Percentiles rank a stretch among this genome's conserved stretches.
Conservation (phyloP, 1,284 basidiomycete species). For the Volvariella surrecta region DNA sequence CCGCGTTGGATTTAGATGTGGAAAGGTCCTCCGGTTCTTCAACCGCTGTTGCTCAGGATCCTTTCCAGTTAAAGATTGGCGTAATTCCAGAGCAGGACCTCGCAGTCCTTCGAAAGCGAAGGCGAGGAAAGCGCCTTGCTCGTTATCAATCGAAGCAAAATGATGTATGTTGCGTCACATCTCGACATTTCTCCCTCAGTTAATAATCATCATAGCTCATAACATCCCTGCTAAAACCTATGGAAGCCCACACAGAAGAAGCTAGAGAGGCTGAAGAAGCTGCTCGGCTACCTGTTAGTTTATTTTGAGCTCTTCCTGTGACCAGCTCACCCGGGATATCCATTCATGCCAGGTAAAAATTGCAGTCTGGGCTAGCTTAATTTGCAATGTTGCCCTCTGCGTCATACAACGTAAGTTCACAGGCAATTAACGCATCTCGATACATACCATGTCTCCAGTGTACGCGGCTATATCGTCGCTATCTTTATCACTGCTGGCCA, state of each 20-base stretch:
- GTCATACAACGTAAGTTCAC: constrained; percentile 52
- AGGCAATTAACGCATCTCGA: not conserved
- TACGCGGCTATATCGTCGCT: constrained; percentile 82
- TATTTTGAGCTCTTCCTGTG: not conserved
- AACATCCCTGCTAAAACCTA: constrained; percentile 74
- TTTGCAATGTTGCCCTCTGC: constrained; percentile 67
- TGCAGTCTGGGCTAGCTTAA: constrained; percentile 79
- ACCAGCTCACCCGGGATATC: too few relatives aligned
- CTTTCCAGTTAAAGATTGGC: constrained; percentile 50
- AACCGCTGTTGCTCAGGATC: constrained; percentile 33
- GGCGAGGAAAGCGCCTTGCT: constrained; percentile 54
- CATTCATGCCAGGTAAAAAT: constrained; percentile 63
- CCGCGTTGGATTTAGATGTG: constrained; percentile 30
- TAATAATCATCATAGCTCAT: constrained; percentile 55
- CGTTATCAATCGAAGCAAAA: constrained; percentile 82
- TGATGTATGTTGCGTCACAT: constrained; percentile 35
- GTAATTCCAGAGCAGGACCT: constrained; percentile 56
- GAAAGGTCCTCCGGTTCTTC: constrained; percentile 30
- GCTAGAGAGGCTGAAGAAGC: constrained; percentile 58
- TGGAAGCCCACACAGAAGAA: constrained; percentile 78
- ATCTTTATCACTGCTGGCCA: constrained; percentile 86
- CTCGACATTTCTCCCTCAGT: constrained; percentile 5
- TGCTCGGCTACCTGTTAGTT: constrained; percentile 56
- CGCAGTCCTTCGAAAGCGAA: constrained; percentile 46
- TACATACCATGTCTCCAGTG: constrained; percentile 34